Evolutionary conservation across 164 flowering plant genomes (phyloP), one percentile per base, ranked within the genome.

Genomic region (Tinospora cordifolia): DNA sequence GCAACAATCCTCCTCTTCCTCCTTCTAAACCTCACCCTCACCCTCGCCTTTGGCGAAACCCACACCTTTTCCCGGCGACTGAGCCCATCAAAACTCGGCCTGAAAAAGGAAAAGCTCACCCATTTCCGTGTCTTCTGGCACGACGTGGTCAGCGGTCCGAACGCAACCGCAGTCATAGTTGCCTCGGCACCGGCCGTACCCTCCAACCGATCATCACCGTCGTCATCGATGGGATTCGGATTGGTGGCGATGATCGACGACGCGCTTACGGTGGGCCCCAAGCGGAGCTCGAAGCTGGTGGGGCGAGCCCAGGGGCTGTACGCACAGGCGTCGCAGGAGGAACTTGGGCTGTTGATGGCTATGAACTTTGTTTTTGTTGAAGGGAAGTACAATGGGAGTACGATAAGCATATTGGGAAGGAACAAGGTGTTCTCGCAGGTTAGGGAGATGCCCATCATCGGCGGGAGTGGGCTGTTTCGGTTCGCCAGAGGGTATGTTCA

Each of bases 361-460:
- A 70, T 70, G 60, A 70, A 70, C 30, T 70, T 62, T 39, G 66
- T 38, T 13, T 63, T 71, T 27, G 12, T 22, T 24, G 60, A 12
- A 11, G 73, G 73, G 60, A 71, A 63, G 39, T 71, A 63, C 14
- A 63, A 71, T 13, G 73, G 73, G 10, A 71, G 73, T 39, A 46
- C 73, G 15, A 46, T 63, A 11, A 71, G 73, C 27, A 63, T 71
- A 26, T 1, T 63, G 2, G 73, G 67, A 10, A 47, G 62, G 60
- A 63, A 63, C 25, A 19, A 12, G 19, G 72, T 70, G 41, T 62
- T 63, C 19, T 39, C 54, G 26, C 38, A 72, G 51, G 69, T 72
- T 19, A 72, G 74, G 19, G 74, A 66, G 69, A 38, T 72, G 69
- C 63, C 74, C 0, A 66, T 72, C 3, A 15, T 65, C 6, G 74